Base-by-base conservation (phyloP, 371 early-diverging fungal genomes). In the Ordospora colligata region DNA sequence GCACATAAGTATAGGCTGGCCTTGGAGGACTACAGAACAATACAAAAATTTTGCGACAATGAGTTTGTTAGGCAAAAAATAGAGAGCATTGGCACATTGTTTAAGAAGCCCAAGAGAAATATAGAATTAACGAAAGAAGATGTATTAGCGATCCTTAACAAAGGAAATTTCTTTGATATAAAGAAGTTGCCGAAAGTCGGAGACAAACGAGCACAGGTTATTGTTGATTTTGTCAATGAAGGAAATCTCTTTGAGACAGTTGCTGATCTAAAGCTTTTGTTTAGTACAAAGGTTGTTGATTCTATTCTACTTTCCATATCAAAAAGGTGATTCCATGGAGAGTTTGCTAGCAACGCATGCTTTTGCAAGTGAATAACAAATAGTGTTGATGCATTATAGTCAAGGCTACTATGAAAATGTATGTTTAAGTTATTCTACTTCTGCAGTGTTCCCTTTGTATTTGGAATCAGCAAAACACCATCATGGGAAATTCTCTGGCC, bases 141-240 rank as follows among this genome's bases (percentile, higher is more conserved):
- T 40, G 47, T 77, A 23, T 47, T 83, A 69, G 80, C 83, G 54
- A 84, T 89, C 73, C 77, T 89, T 65, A 89, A 89, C 67, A 83
- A 81, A 51, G 84, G 81, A 14, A 85, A 87, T 27, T 84, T 87
- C 51, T 83, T 86, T 45, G 67, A 80, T 64, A 86, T 89, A 58
- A 89, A 86, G 75, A 84, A 84, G 52, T 70, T 89, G 6, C 87
- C 85, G 42, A 86, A 87, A n/a, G 86, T 89, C 44, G 89, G 89
- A 44, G 87, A 87, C 73, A 87, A 86, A 44, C 82, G 89, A 40
- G 89, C 89, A 0, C 82, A 85, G 73, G 82, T 82, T 67, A 89
- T 89, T 37, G 79, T 87, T 42, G 86, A 86, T 11, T 87, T 78
- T 67, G 51, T 78, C 10, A 65, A 67, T n/a, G 69, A 66, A 19